Base-by-base conservation (phyloP, 2,329 filamentous ascomycete species). In the Leptographium procerum region DNA sequence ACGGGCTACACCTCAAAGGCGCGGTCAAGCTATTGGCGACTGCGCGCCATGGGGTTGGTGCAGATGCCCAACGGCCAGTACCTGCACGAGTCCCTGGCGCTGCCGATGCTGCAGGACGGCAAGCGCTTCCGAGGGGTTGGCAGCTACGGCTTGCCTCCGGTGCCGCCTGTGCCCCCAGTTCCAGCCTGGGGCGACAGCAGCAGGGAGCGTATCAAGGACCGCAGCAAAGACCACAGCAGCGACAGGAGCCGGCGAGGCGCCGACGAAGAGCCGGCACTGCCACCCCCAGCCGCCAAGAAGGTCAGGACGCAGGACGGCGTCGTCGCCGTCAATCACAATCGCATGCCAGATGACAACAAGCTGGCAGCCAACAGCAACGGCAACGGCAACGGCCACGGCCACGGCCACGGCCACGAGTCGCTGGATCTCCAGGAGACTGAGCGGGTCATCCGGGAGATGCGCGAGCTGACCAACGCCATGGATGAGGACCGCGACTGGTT, bases 401-500 rank as follows among this genome's bases (percentile, higher is more conserved):
- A 29, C 47, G 16, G 31, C 8, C 52, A 57, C 7, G 64, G 64
- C 13, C 58, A 59, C 6, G 55, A 58, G 6, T 58, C 60, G 40
- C 19, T 11, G 19, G 57, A 60, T 31, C 34, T 58, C 1, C 54
- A 34, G 11, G 64, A 63, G 40, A 60, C 64, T 3, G 63, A 69
- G 59, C 69, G 71, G 33, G 70, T 76, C 19, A 70, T 78, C 52
- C 67, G 63, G 36, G 74, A 78, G 61, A 70, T 79, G 47, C 69
- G 69, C 43, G 69, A 69, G 55, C 68, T 75, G 62, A 70, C 73
- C 16, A 68, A 72, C 59, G 75, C 77, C 59, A 70, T 79, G 67
- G 74, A 78, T 61, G 71, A 77, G 61, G 75, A 71, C 19, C 70
- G 70, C n/a, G 68, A 70, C 24, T 79, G 77, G 77, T 77, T 74